phyloP scores from a whole-genome alignment of 306 rosid genomes.

The Quercus robur region DNA sequence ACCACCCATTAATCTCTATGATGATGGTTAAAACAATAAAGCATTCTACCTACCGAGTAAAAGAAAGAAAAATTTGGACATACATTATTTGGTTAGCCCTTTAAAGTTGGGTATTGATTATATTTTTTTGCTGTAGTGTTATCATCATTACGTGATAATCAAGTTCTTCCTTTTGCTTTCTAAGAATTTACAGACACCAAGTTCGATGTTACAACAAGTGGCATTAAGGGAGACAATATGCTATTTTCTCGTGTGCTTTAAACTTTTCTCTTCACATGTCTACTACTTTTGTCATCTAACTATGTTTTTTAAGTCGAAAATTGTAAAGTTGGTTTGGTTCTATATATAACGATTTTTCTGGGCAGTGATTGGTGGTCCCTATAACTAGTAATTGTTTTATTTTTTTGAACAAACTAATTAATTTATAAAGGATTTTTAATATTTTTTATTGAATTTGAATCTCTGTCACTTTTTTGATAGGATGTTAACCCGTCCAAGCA shows the following conservation, averaged over 20 bases:
- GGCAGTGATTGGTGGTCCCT: background rate
- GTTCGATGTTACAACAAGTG: constrained; percentile 2
- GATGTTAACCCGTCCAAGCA: too few species aligned
- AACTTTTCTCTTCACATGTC: constrained; percentile 13
- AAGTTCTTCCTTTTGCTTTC: background rate
- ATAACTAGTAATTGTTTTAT: background rate
- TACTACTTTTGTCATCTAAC: background rate
- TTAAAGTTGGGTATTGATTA: background rate
- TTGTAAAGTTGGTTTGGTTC: background rate
- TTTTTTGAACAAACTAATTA: background rate
- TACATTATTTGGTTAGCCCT: constrained; percentile 4
- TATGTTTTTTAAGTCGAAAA: background rate
- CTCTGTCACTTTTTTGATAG: background rate
- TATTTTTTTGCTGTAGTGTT: background rate
- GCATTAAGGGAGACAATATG: background rate
- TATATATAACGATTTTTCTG: background rate
- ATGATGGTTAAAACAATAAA: constrained; percentile 29
- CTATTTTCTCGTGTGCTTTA: constrained; percentile 3
- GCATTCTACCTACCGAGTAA: constrained; percentile 8
- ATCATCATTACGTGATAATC: constrained; percentile 2
- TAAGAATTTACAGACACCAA: background rate
- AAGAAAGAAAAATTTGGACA: background rate
- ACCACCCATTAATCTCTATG: background rate
- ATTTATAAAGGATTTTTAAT: background rate
- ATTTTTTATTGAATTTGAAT: background rate